Base-by-base conservation (phyloP, 179 eudicot species). In the Silene vulgaris region DNA sequence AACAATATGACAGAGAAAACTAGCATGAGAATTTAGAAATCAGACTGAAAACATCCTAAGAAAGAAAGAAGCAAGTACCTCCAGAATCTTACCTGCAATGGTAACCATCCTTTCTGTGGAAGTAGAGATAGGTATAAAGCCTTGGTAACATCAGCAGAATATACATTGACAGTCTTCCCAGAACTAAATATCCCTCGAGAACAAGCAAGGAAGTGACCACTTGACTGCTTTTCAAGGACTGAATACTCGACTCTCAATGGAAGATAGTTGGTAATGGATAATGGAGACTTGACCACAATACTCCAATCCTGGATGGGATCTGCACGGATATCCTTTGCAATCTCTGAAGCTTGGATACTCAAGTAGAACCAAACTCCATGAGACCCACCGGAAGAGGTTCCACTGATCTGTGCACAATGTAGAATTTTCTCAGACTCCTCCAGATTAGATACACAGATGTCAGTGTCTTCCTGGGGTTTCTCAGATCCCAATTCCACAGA, bases 51-150 rank as follows among this genome's bases (percentile, higher is more conserved):
- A 43, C 45, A 12, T 17, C 28, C 37, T 37, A 70, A 78, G 56
- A 32, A 76, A 67, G 50, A 70, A 73, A 75, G 19, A 65, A 32
- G 73, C 32, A 43, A 65, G 19, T 61, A 59, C 23, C 35, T 40
- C 28, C 72, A 16, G 52, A 76, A 77, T 74, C 93, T 83, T 74
- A 95, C 99, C 61, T 92, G 89, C 81, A 88, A 52, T 64, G 97
- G 95, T 62, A 84, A 80, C 99, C 99, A 95, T 82, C 99, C 97
- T 77, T 86, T 90, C 71, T 90, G 99, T 17, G 97, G 99, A 78
- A 95, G 86, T 82, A 95, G 82, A 8, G 96, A 87, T 66, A 92
- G 83, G 78, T 86, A 89, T 74, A 95, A 80, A 60, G 95, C 88
- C 72, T 89, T 92, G 50, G 89, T 90, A 40, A 89, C 85, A 79